phyloP scores from a whole-genome alignment of 257 asterid genomes.

The Leonotis leonurus region DNA sequence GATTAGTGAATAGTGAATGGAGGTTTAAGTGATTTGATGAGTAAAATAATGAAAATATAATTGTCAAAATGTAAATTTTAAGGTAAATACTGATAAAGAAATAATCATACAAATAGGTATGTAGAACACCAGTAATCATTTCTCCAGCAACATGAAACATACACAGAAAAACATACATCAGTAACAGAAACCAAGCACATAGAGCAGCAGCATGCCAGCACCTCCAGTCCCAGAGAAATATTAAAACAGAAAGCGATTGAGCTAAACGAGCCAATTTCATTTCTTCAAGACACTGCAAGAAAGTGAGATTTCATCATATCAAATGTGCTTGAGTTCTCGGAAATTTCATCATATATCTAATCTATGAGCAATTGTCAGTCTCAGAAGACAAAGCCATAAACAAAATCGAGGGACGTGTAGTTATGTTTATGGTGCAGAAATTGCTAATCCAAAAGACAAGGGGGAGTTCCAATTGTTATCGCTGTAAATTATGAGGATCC shows the following conservation, averaged over 20 bases:
- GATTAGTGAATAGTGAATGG: too few relatives aligned
- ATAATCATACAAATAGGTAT: neutral
- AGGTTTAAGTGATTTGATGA: too few relatives aligned
- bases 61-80: too few relatives aligned
- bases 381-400: neutral
- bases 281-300: conserved; percentile 49
- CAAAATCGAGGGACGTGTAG: neutral
- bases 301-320: neutral
- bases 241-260: neutral
- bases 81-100: too few relatives aligned
- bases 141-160: neutral
- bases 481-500: neutral
- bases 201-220: neutral
- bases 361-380: too few relatives aligned
- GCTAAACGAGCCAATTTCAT: conserved; percentile 8
- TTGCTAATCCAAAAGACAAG: neutral
- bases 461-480: neutral
- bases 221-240: conserved; percentile 17
- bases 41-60: too few relatives aligned
- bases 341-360: too few relatives aligned
- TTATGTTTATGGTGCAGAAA: neutral
- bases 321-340: too few relatives aligned
- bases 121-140: conserved; percentile 7
- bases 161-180: neutral
- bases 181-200: conserved; percentile 17